Conservation (phyloP, 768 basidiomycete species). For the Mycena latifolia region DNA sequence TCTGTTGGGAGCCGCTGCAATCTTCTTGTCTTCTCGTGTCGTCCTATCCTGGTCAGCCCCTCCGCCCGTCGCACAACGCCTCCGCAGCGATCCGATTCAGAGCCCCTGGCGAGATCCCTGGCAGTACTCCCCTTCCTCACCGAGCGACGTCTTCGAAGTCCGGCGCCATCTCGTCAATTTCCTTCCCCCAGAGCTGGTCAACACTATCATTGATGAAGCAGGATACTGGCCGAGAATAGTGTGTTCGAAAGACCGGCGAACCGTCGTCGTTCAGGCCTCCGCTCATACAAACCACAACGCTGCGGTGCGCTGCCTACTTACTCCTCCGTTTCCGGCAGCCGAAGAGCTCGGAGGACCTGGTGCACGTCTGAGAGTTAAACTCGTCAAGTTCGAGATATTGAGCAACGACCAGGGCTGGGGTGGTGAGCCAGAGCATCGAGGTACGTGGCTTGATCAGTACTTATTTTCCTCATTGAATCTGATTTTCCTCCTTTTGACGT, state of each 20-base stretch:
- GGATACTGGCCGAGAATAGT: conserved; percentile 44
- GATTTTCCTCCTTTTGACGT: neutral
- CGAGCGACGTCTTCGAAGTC: conserved; percentile 37
- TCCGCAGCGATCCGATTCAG: no score
- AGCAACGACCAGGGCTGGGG: conserved; percentile 44
- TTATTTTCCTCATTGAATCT: no score
- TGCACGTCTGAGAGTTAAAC: conserved; percentile 34
- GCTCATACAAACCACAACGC: conserved; percentile 14
- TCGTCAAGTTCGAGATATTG: conserved; percentile 36
- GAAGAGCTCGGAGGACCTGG: conserved; percentile 3
- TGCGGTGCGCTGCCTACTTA: conserved; percentile 37
- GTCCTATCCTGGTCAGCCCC: no score
- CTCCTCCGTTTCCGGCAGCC: conserved; percentile 33
- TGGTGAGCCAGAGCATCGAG: conserved; percentile 21
- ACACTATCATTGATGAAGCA: conserved; percentile 42
- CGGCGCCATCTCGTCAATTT: conserved; percentile 31
- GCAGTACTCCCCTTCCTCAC: conserved; percentile 15
- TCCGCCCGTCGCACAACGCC: no score
- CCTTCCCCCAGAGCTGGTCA: conserved; percentile 44
- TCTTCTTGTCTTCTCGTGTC: no score
- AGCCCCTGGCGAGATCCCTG: no score
- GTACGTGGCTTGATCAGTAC: conserved; percentile 23
- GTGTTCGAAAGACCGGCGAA: neutral
- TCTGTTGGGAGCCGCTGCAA: no score
- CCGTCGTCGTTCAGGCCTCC: conserved; percentile 25